These are phyloP conservation scores for Marsdenia floribunda DNA, from an alignment of 257 asterid species.

Conservation along the genomic window DNA sequence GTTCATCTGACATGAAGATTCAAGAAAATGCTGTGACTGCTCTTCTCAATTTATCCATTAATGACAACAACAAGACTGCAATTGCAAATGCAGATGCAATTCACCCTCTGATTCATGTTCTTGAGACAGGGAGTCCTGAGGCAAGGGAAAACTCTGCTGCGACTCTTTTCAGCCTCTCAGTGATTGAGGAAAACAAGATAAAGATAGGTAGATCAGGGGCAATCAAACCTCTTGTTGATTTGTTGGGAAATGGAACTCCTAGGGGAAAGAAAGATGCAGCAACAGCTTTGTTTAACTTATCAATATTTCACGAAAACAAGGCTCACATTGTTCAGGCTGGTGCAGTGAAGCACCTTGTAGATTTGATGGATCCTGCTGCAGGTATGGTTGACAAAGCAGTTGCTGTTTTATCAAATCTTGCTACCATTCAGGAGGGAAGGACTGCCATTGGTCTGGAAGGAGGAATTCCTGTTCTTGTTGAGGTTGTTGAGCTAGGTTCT, in stretches of 20 bases:
- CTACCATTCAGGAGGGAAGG: conserved; percentile 73
- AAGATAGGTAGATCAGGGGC: conserved; percentile 82
- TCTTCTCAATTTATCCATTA: conserved; percentile 74
- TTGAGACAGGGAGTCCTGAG: conserved; percentile 68
- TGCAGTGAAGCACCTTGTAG: conserved; percentile 75
- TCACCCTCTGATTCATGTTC: conserved; percentile 75
- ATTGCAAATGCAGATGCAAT: conserved; percentile 77
- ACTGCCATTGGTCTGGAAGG: conserved; percentile 66
- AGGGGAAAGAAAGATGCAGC: conserved; percentile 79
- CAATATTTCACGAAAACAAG: conserved; percentile 63
- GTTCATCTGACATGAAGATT: conserved; percentile 40
- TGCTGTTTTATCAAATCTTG: conserved; percentile 73
- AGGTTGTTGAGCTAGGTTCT: conserved; percentile 85
- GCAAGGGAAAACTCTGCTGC: conserved; percentile 91
- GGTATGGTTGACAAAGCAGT: conserved; percentile 97
- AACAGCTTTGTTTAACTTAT: conserved; percentile 64
- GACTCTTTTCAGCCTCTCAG: conserved; percentile 82
- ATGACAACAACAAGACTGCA: conserved; percentile 67
- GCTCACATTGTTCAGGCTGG: conserved; percentile 78
- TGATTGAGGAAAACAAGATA: conserved; percentile 61
- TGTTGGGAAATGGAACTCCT: conserved; percentile 80
- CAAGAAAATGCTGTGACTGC: conserved; percentile 85
- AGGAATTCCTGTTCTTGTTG: conserved; percentile 74
- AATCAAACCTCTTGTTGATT: conserved; percentile 70
- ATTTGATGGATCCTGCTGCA: conserved; percentile 82